Base-by-base conservation (phyloP, 2,329 filamentous ascomycete species). In the Talaromyces sp. region DNA sequence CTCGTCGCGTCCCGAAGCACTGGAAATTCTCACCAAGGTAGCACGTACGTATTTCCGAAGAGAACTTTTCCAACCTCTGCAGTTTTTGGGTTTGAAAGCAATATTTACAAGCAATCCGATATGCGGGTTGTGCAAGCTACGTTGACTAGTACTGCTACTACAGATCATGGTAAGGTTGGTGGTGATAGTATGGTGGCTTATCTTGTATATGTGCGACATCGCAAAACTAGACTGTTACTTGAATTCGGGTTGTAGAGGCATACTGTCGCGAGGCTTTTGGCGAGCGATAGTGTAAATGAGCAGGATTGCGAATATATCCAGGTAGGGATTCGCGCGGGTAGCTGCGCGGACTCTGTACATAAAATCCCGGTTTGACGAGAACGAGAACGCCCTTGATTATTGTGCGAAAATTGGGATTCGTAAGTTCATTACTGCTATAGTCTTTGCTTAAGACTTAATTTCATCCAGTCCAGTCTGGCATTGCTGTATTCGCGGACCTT, bases 41-140 rank as follows among this genome's bases (percentile, higher is more conserved):
- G 66, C 75, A 66, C 75, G 75, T 66, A 71, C 3, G 27, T 1
- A 31, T 31, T 82, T 45, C 83, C 85, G 67, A 82, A 79, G 70
- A 84, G 82, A 69, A 78, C 77, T 50, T 85, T 85, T 67, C 80
- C 84, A 1, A 72, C 81, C 43, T 83, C 79, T 69, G 83, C 86
- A 72, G 77, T 76, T n/a, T 80, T 84, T 67, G 71, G 79, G 47
- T 84, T 85, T 68, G 74, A 75, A 31, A 71, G 75, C 11, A 81
- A 83, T 63, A 72, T 84, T 16, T 78, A 74, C 74, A 81, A 79
- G 69, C 85, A 84, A 69, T 80, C 80, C 35, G 83, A 83, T 67
- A 82, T 79, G 57, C 76, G 76, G 54, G 72, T 84, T 16, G 68
- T 81, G 39, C 78, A 78, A 70, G 72, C 70, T 57, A 74, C 68